Base-by-base conservation (phyloP, 345 rosid genomes). In the Linum usitatissimum region DNA sequence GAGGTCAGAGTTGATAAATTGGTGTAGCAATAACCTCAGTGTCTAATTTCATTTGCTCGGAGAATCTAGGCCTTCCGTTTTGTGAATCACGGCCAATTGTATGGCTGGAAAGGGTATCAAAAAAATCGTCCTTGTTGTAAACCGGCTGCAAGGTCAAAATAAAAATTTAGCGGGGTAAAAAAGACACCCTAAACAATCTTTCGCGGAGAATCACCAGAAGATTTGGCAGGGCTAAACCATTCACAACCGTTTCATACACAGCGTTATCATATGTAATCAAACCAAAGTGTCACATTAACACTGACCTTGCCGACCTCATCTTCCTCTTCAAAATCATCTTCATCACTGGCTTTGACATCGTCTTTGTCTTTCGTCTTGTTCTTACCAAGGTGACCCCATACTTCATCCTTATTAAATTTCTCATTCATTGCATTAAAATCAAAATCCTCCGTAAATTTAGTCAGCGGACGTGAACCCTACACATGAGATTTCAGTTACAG, bases 361-460 rank as follows among this genome's bases (percentile, higher is more conserved):
- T 28, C 67, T n/a, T 67, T 61, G 20, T 48, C 67, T 57, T 55
- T 67, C 62, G 59, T 57, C 60, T 60, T 59, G 30, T 57, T 58
- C 62, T 71, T 76, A 23, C 80, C 74, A 28, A 76, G 78, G 51
- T 76, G 61, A 64, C 76, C 79, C 77, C 80, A 77, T 31, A 80
- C 75, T 64, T 71, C 75, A 38, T 70, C 78, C 70, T 77, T 72
- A 56, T 70, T 72, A 68, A 70, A 80, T 68, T 77, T 74, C 57
- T 70, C 75, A 58, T 77, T 80, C 79, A 80, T 77, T 21, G 77
- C 79, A 42, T n/a, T 61, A 61, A 75, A 77, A 80, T 75, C 79
- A 59, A 77, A 72, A 55, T 80, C 84, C 65, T 74, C 74, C 0
- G 65, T 55, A 23, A 66, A 80, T 61, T 63, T 72, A 15, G 75